Evolutionary conservation across 2,329 filamentous ascomycete species (phyloP).

Genomic region (Teratosphaeria destructans): DNA sequence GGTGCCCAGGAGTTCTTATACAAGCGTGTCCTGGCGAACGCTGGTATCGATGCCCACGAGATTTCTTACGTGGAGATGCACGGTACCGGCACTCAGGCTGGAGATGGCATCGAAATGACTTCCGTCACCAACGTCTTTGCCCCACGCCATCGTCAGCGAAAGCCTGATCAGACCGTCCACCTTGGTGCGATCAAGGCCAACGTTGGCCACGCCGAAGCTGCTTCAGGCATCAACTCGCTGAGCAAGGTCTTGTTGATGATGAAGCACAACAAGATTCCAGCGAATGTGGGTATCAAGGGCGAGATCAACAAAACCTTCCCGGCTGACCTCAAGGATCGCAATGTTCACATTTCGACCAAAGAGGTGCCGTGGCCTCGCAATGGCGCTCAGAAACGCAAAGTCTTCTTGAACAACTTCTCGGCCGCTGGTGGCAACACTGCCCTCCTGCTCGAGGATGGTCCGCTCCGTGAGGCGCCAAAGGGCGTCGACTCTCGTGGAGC

Average conservation of each 20-base stretch:
- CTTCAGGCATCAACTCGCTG: slow-evolving; percentile 45
- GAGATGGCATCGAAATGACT: slow-evolving; percentile 72
- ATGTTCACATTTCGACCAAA: slow-evolving; percentile 41
- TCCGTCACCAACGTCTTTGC: slow-evolving; percentile 60
- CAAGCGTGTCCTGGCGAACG: slow-evolving; percentile 57
- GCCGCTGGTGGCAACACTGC: slow-evolving; percentile 45
- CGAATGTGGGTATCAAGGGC: slow-evolving; percentile 46
- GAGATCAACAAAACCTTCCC: slow-evolving; percentile 47
- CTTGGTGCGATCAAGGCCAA: slow-evolving; percentile 48
- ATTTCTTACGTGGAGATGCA: slow-evolving; percentile 84
- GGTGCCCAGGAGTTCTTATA: slow-evolving; percentile 65
- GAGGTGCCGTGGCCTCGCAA: slow-evolving; percentile 38
- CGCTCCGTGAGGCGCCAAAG: slow-evolving; percentile 31
- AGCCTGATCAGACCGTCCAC: slow-evolving; percentile 39
- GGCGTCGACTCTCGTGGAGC: slow-evolving; percentile 36
- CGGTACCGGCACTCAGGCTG: slow-evolving; percentile 77
- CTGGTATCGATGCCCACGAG: slow-evolving; percentile 64
- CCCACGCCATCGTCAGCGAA: slow-evolving; percentile 40
- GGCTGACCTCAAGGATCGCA: slow-evolving; percentile 41
- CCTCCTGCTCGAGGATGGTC: slow-evolving; percentile 42
- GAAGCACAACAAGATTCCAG: slow-evolving; percentile 43
- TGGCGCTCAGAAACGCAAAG: slow-evolving; percentile 37
- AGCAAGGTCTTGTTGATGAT: slow-evolving; percentile 46
- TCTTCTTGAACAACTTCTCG: slow-evolving; percentile 46
- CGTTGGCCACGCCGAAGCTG: slow-evolving; percentile 45